A percentile compares a stretch with the other conserved stretches of the same genome.
Evolutionary conservation across 306 rosid genomes (phyloP).

Genomic region (Castanea sativa): DNA sequence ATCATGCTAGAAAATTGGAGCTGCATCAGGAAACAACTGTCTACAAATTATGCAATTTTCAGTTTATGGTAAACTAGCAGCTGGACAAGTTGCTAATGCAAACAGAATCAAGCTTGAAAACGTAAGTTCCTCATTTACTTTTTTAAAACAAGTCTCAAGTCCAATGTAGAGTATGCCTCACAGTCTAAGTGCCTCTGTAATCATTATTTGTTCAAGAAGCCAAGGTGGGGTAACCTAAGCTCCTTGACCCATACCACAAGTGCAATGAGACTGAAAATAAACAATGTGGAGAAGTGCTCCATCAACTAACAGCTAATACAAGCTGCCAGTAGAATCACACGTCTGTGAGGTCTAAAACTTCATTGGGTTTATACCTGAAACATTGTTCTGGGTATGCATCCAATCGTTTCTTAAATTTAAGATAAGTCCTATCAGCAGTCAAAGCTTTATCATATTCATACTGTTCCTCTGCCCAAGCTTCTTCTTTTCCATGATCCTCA

Average conservation of each 20-base stretch:
- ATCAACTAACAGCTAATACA: neutral
- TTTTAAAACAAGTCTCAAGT: neutral
- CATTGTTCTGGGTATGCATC: slow-evolving; percentile 84
- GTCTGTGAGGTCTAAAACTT: neutral
- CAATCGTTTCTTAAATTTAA: slow-evolving; percentile 82
- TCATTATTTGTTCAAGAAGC: neutral
- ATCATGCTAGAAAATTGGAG: neutral
- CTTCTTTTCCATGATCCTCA: slow-evolving; percentile 50
- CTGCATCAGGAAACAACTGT: neutral
- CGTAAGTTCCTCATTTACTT: neutral
- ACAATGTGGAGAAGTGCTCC: neutral
- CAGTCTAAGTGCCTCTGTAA: neutral
- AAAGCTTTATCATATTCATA: slow-evolving; percentile 87
- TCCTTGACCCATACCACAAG: neutral
- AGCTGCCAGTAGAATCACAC: slow-evolving; percentile 5
- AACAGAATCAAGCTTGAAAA: neutral
- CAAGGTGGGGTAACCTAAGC: neutral
- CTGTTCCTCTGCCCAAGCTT: slow-evolving; percentile 64
- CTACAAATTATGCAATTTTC: neutral
- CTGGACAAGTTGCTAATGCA: neutral
- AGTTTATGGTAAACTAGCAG: neutral
- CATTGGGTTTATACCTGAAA: slow-evolving; percentile 54
- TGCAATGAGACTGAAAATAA: neutral
- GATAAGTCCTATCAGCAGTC: slow-evolving; percentile 79
- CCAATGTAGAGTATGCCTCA: neutral